These are phyloP conservation scores for Fusarium domesticum DNA, from an alignment of 2,329 filamentous ascomycete species.

Conservation along the genomic window DNA sequence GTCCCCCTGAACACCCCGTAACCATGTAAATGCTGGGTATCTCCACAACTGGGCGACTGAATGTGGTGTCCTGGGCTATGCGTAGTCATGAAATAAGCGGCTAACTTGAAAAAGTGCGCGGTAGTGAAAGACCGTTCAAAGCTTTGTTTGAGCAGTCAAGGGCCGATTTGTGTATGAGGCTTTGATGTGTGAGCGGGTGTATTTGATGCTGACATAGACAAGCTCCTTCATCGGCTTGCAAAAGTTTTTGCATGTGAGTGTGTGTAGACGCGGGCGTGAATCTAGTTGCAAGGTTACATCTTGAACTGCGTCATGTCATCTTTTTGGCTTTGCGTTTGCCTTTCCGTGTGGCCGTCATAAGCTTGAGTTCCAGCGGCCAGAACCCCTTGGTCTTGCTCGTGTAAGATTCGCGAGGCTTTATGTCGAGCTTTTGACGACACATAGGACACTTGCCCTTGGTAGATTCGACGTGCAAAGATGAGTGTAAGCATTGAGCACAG, in stretches of 20 bases:
- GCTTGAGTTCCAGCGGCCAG: conserved; percentile 60
- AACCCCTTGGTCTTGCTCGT: conserved; percentile 49
- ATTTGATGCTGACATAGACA: background rate
- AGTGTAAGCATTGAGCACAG: conserved; percentile 60
- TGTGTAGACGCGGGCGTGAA: too few species aligned
- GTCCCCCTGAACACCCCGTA: conserved; percentile 13
- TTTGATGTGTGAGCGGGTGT: background rate
- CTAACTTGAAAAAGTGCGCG: background rate
- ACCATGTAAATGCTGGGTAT: conserved; percentile 32
- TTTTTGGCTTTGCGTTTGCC: conserved; percentile 42
- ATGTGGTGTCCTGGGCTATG: conserved; percentile 6
- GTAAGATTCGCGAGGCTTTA: conserved; percentile 41
- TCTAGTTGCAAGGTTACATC: too few species aligned
- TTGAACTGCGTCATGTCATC: conserved; percentile 21
- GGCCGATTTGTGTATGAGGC: background rate
- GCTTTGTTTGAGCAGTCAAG: background rate
- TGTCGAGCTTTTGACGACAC: conserved; percentile 58
- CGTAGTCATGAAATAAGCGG: conserved; percentile 11
- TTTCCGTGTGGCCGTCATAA: conserved; percentile 55
- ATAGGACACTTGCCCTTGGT: conserved; percentile 61
- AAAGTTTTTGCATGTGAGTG: too few species aligned
- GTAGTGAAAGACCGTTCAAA: background rate
- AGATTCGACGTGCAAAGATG: conserved; percentile 54
- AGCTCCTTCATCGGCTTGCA: too few species aligned
- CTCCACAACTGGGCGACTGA: conserved; percentile 14